Percentiles rank a stretch among this genome's conserved stretches.
Conservation (phyloP, 129 eudicot species). For the Deinandra increscens region DNA sequence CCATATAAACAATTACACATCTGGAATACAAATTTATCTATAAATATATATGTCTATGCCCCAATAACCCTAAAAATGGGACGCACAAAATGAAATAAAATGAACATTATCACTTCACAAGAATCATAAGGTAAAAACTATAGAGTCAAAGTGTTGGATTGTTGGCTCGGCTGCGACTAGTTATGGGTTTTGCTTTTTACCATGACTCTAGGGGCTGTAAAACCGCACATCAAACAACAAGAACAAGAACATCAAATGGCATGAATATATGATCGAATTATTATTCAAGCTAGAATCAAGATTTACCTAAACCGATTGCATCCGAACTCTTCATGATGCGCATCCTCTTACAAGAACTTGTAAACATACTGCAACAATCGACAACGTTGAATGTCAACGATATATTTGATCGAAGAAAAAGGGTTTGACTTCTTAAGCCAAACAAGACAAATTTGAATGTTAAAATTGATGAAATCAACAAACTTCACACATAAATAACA, state of each 20-base stretch:
- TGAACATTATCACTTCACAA: constrained; percentile 31
- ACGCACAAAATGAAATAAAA: constrained; percentile 18
- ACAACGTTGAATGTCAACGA: constrained; percentile 14
- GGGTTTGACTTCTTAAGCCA: not conserved
- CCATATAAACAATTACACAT: constrained; percentile 12
- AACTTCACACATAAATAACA: not conserved
- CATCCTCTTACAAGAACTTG: constrained; percentile 61
- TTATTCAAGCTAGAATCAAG: not conserved
- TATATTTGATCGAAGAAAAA: not conserved
- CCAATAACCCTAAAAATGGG: constrained; percentile 15
- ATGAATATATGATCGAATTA: not conserved
- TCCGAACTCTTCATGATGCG: constrained; percentile 80
- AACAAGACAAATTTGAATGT: constrained; percentile 7
- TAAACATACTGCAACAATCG: constrained; percentile 60
- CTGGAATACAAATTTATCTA: constrained; percentile 11
- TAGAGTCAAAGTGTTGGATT: not conserved
- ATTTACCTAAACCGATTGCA: constrained; percentile 63
- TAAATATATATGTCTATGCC: constrained; percentile 9
- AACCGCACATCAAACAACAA: constrained; percentile 4
- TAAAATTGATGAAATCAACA: not conserved
- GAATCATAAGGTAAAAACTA: constrained; percentile 24
- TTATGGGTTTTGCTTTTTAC: constrained; percentile 47
- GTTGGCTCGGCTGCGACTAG: constrained; percentile 11
- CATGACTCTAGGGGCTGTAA: constrained; percentile 59
- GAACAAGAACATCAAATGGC: constrained; percentile 5